Evolutionary conservation across 2,329 filamentous ascomycete species (phyloP), one percentile per base, ranked within the genome.

Genomic region (Diaporthe capsici): DNA sequence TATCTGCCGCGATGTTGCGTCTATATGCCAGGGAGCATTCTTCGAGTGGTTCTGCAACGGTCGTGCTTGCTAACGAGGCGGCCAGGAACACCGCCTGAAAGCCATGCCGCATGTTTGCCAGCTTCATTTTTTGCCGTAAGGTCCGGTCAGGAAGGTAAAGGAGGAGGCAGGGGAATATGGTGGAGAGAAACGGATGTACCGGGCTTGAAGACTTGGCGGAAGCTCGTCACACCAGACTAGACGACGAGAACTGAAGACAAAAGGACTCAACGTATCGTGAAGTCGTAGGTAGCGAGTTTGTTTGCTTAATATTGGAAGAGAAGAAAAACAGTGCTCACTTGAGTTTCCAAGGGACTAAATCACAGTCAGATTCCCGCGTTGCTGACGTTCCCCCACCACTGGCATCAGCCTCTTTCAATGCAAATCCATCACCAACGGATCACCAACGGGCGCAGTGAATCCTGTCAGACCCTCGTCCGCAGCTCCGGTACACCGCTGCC

Each of bases 311-410:
- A 53, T 55, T 13, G 13, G 34, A 25, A 42, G 31, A n/a, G 44
- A 49, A 25, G 20, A 17, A 28, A 39, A 55, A 28, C 8, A 9
- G 4, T 53, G 47, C 47, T 31, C 65, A n/a, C 47, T 53, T 39
- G 65, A 37, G 31, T n/a, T 53, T 55, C 47, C 31, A 12, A 37
- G 31, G 28, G 44, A 15, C 17, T 17, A 37, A 37, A 42, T 39
- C 34, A 42, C 65, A 70, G 49, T 55, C 47, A 70, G 65, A 70
- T 55, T 70, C 65, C n/a, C 17, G n/a, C 31, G 6, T 55, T 39
- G 47, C 47, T 55, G 47, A 53, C 63, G 20, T n/a, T 13, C 20
- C 12, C 63, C 28, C 63, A 6, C 28, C 63, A 6, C 20, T 17
- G 63, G 25, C 28, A 67, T 67, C 63, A 51, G 60, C 60, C 37